These are phyloP conservation scores for Aspergillus flavus DNA, from an alignment of 2,329 filamentous ascomycete species.

Conservation along the genomic window DNA sequence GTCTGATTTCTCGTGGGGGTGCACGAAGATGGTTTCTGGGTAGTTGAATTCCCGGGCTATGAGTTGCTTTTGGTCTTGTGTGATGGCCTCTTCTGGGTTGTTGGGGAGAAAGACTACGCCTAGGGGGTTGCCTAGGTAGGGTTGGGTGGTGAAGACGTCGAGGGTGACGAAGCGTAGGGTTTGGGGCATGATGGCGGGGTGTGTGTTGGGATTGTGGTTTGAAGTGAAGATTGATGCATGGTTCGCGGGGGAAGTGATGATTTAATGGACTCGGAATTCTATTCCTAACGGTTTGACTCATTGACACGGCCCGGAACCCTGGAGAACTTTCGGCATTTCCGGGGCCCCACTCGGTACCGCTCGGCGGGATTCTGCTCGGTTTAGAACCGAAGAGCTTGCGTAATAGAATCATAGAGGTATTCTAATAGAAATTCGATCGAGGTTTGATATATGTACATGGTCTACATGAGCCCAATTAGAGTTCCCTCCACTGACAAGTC, in stretches of 20 bases:
- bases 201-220: neutral
- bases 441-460: neutral
- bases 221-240: neutral
- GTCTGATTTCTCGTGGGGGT: conserved; percentile 23
- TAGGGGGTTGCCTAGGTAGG: conserved; percentile 55
- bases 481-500: neutral
- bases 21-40: conserved; percentile 60
- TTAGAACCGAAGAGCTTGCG: no score
- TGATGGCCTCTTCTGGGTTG: conserved; percentile 22
- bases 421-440: neutral
- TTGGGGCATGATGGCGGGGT: neutral
- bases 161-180: neutral
- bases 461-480: neutral
- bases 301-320: neutral
- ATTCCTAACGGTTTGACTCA: neutral
- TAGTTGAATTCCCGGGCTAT: conserved; percentile 62
- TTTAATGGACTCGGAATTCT: neutral
- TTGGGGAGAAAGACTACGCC: conserved; percentile 53
- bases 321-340: no score
- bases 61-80: conserved; percentile 54
- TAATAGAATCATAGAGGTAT: neutral
- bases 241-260: neutral
- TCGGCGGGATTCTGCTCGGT: neutral
- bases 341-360: neutral
- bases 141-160: conserved; percentile 47